Conservation (phyloP, 768 basidiomycete species). For the Naganishia vaughanmartiniae region DNA sequence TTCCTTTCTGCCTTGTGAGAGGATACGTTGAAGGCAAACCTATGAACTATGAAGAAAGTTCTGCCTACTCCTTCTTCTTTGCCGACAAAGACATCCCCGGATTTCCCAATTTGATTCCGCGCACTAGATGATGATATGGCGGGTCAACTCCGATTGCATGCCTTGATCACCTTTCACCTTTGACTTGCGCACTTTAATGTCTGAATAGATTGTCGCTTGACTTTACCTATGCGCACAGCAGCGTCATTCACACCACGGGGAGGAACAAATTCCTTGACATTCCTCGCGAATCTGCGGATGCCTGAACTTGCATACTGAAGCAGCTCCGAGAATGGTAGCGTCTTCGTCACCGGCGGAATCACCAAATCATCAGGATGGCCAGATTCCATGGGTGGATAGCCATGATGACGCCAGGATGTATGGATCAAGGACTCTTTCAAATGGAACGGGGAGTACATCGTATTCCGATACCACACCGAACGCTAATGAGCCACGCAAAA, state of each 20-base stretch:
- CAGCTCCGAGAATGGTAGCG: background rate
- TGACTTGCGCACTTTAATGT: no score
- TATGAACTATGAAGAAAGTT: background rate
- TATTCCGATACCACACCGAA: background rate
- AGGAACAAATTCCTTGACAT: background rate
- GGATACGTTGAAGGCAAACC: no score
- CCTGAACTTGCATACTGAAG: background rate
- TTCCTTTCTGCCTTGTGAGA: no score
- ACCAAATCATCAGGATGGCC: background rate
- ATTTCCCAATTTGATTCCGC: slow-evolving; percentile 4
- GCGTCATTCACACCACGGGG: no score
- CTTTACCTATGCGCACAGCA: no score
- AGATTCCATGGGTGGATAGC: background rate
- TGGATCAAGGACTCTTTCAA: background rate
- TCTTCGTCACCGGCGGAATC: background rate
- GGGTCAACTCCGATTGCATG: slow-evolving; percentile 14
- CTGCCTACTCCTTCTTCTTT: no score
- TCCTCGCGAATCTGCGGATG: background rate
- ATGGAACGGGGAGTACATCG: background rate
- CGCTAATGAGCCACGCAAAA: background rate
- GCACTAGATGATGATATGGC: background rate
- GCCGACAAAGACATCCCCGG: slow-evolving; percentile 1
- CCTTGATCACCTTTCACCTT: background rate
- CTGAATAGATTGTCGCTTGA: no score
- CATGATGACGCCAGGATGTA: background rate